These are phyloP conservation scores for Nitzschia inconspicua DNA, from an alignment of 108 stramenopile genomes.

Conservation along the genomic window DNA sequence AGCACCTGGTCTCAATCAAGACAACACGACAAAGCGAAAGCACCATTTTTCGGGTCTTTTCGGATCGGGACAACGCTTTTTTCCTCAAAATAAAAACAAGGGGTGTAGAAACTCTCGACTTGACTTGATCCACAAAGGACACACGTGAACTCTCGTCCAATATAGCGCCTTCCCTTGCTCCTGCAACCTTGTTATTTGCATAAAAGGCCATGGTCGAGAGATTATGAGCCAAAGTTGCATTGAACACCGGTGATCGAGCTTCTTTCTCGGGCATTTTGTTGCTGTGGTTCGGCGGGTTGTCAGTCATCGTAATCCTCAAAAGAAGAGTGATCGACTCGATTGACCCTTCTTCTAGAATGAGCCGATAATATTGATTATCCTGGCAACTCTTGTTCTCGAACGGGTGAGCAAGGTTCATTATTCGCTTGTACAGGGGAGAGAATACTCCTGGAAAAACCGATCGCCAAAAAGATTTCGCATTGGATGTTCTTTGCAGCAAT, in stretches of 20 bases:
- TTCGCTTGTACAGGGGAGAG: constrained; percentile 7
- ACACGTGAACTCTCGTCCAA: background rate
- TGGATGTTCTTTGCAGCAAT: background rate
- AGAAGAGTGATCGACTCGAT: too few species aligned
- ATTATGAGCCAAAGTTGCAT: too few species aligned
- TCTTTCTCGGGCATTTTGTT: too few species aligned
- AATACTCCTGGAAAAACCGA: constrained; percentile 27
- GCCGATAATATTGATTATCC: background rate
- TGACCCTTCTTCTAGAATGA: too few species aligned
- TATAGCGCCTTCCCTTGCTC: background rate
- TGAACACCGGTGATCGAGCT: too few species aligned
- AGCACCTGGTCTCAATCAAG: constrained; percentile 11
- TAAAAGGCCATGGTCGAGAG: too few species aligned
- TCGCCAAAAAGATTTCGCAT: constrained; percentile 8
- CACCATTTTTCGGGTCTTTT: background rate
- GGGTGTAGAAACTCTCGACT: background rate
- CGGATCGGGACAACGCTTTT: background rate
- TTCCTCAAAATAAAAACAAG: constrained; percentile 1
- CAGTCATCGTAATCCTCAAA: background rate
- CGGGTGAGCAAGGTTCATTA: background rate
- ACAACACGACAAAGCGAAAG: constrained; percentile 6
- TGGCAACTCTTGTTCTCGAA: background rate
- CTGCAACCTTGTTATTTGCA: too few species aligned
- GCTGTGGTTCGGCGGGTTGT: too few species aligned
- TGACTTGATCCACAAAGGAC: constrained; percentile 3